Conservation (phyloP, 192 early-diverging fungal genomes). For the Podila epicladia region DNA sequence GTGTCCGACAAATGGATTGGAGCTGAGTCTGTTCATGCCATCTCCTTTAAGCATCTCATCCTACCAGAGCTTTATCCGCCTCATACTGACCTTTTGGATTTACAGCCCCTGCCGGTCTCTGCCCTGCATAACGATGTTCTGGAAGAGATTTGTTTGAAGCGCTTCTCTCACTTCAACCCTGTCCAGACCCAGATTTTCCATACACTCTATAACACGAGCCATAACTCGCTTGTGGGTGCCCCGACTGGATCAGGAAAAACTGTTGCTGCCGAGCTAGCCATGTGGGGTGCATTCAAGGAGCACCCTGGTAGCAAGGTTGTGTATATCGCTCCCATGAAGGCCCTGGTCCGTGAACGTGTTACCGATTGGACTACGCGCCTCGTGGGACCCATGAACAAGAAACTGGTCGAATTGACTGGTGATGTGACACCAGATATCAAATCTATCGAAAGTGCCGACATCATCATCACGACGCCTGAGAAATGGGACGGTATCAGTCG, state of each 20-base stretch:
- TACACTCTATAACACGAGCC: constrained; percentile 85
- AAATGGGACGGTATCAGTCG: constrained; percentile 99
- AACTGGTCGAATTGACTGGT: constrained; percentile 94
- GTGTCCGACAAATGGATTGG: constrained; percentile 97
- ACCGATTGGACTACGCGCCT: constrained; percentile 86
- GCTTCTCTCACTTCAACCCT: constrained; percentile 98
- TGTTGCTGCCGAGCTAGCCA: constrained; percentile 93
- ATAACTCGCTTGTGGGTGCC: constrained; percentile 93
- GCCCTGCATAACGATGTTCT: constrained; percentile 84
- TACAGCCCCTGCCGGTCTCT: constrained; percentile 90
- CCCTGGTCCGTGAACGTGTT: constrained; percentile 95
- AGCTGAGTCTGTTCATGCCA: constrained; percentile 82
- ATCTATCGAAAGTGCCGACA: constrained; percentile 88
- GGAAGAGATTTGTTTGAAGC: constrained; percentile 84
- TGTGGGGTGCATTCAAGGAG: constrained; percentile 94
- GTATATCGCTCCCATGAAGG: constrained; percentile 98
- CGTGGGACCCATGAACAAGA: constrained; percentile 75
- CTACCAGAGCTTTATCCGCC: constrained; percentile 86
- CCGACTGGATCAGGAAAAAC: constrained; percentile 99
- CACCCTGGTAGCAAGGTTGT: constrained; percentile 86
- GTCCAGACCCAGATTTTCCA: constrained; percentile 99
- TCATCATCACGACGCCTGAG: constrained; percentile 98
- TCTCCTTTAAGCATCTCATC: constrained; percentile 93
- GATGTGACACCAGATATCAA: constrained; percentile 94
- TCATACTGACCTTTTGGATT: constrained; percentile 91